Evolutionary conservation across 257 asterid genomes (phyloP), one percentile per base, ranked within the genome.

Genomic region (Oldenlandia corymbosa): DNA sequence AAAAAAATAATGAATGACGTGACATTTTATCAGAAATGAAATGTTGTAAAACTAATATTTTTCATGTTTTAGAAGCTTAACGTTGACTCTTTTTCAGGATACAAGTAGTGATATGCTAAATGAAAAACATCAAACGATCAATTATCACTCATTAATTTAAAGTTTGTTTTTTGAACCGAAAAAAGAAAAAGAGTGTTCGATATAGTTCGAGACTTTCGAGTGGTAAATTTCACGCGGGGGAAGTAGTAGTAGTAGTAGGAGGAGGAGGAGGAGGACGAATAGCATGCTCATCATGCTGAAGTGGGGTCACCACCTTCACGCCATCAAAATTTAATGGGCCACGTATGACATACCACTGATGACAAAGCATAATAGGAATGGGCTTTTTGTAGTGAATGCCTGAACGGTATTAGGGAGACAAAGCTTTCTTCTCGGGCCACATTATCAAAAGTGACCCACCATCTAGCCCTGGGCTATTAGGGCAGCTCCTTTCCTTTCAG

Each of bases 341-440:
- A 71, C 82, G 76, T 70, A 58, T 12, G 57, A 58, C 57, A 36
- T 10, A n/a, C 69, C 63, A 46, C 45, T 31, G 58, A 64, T 62
- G 58, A 36, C 60, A 45, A 32, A 36, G 60, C 60, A 2, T n/a
- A n/a, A n/a, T n/a, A 37, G 39, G 27, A 57, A 51, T 60, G 69
- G 66, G 59, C 62, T 30, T 57, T 39, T 9, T 12, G 30, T 18
- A 5, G 24, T 76, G 73, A 66, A n/a, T n/a, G n/a, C n/a, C n/a
- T n/a, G n/a, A n/a, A 42, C 68, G 77, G 71, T 68, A 27, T 61
- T 32, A 60, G 48, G 81, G 79, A 52, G 74, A 76, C 80, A 79
- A 45, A 62, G 31, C 21, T 30, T 30, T n/a, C 9, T 8, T 41
- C 2, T 42, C 68, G 58, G 79, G 71, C 61, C 81, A 75, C 56